Evolutionary conservation across 495 filamentous ascomycete genomes (phyloP), one percentile per base, ranked within the genome.

Genomic region (Chaetomidium leptoderma): DNA sequence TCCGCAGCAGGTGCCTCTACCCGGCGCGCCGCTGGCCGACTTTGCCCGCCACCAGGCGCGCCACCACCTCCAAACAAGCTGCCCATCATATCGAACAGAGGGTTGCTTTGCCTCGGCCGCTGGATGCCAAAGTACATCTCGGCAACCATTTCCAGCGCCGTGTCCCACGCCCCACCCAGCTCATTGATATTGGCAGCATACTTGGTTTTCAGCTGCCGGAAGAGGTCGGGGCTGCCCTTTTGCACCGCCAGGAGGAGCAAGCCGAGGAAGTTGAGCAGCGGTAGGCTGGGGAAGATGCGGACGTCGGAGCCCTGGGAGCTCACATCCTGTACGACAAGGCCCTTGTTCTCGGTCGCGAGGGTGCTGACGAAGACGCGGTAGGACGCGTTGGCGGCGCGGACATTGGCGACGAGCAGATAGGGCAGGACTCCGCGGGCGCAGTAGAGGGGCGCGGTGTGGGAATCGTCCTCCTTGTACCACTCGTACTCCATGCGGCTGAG

Each of bases 61-160:
- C 75, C 81, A 7, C 82, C 91, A 7, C 82, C 91, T 7, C 91
- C 90, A 69, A 97, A 85, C 81, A 99, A 84, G 60, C 83, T 88
- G 4, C 91, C 89, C 91, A 97, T 95, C 91, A 99, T 97, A 64
- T 97, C 95, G 65, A 97, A 80, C 63, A 97, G 69, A 8, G 91
- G 91, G 67, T 96, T 97, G 40, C 85, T 85, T 73, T 92, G 89
- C 48, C 86, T 78, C 29, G 90, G 92, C 60, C 91, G 83, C 78
- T 86, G 86, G 66, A 99, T 96, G n/a, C 82, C 85, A 70, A 97
- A 99, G 74, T 97, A 99, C 81, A 93, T 92, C 79, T 97, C 92
- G 39, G 88, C 93, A 61, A 97, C 84, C 69, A 88, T 84, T 40
- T 89, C 86, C 62, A 97, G 74, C 21, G 88, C 82, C 67, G 93